These are phyloP conservation scores for Phytophthora pseudosyringae DNA, from an alignment of 352 stramenopile genomes.

Conservation along the genomic window DNA sequence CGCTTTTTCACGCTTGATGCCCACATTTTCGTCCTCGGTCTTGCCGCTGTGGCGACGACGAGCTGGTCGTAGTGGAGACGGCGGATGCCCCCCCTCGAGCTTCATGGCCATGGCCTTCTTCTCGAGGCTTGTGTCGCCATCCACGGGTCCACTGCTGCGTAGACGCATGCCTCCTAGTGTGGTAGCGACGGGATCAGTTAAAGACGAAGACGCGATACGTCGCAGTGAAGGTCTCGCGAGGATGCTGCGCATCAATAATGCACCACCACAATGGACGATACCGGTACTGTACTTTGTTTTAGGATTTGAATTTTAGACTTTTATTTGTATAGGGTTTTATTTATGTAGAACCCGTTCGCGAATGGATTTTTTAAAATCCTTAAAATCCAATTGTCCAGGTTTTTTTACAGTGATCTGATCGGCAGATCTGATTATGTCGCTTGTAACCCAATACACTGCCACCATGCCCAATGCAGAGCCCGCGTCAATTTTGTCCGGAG, in stretches of 20 bases:
- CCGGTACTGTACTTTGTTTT: neutral
- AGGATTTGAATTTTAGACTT: neutral
- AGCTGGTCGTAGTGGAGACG: neutral
- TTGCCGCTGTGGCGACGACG: constrained; percentile 8
- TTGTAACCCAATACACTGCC: too few relatives aligned
- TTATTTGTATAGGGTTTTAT: too few relatives aligned
- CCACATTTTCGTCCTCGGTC: constrained; percentile 2
- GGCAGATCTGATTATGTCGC: too few relatives aligned
- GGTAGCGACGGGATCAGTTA: neutral
- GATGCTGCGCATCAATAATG: constrained; percentile 30
- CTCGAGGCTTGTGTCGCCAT: constrained; percentile 5
- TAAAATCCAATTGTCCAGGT: too few relatives aligned
- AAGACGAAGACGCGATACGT: constrained; percentile 1
- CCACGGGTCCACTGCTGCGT: constrained; percentile 25
- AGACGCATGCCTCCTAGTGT: constrained; percentile 41
- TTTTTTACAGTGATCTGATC: too few relatives aligned
- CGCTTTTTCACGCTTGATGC: constrained; percentile 35
- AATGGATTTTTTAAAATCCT: too few relatives aligned
- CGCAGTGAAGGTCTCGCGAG: neutral
- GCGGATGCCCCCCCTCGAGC: constrained; percentile 1
- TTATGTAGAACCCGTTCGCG: too few relatives aligned
- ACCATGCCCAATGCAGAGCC: too few relatives aligned
- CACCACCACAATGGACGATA: neutral
- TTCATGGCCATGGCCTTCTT: constrained; percentile 18
- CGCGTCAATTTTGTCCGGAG: too few relatives aligned